Evolutionary conservation across 805 yeast species (phyloP).

Genomic region (Saccharomycopsis javanensis): DNA sequence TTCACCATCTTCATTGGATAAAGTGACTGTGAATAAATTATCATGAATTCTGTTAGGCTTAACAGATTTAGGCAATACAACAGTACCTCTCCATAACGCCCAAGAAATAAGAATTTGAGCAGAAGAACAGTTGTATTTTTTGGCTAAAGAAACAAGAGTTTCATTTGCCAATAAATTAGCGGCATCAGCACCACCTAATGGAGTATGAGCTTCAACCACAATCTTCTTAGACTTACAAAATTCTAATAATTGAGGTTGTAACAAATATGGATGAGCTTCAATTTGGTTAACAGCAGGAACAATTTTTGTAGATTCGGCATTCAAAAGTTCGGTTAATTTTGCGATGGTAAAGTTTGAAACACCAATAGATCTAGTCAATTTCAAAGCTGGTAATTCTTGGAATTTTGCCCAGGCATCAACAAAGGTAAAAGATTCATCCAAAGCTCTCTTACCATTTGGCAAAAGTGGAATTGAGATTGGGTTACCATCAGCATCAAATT

Average conservation of each 20-base stretch:
- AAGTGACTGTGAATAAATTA: slow-evolving; percentile 29
- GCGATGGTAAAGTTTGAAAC: slow-evolving; percentile 61
- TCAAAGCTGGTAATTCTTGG: slow-evolving; percentile 48
- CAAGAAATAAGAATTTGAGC: slow-evolving; percentile 41
- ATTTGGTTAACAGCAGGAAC: slow-evolving; percentile 68
- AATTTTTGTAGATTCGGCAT: slow-evolving; percentile 37
- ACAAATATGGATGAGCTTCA: slow-evolving; percentile 66
- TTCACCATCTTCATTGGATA: slow-evolving; percentile 30
- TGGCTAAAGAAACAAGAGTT: slow-evolving; percentile 34
- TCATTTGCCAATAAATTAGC: slow-evolving; percentile 43
- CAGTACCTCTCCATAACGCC: slow-evolving; percentile 40
- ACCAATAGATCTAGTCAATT: slow-evolving; percentile 59
- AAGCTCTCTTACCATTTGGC: slow-evolving; percentile 30
- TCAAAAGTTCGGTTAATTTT: slow-evolving; percentile 41
- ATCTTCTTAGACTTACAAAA: slow-evolving; percentile 45
- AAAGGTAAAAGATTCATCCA: slow-evolving; percentile 31
- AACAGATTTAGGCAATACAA: slow-evolving; percentile 43
- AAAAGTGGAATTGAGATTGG: slow-evolving; percentile 26
- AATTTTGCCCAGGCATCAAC: slow-evolving; percentile 52
- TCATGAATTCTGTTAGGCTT: slow-evolving; percentile 34
- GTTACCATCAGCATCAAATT: slow-evolving; percentile 24
- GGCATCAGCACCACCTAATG: slow-evolving; percentile 59
- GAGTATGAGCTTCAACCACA: slow-evolving; percentile 65
- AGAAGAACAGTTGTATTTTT: slow-evolving; percentile 31
- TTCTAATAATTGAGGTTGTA: slow-evolving; percentile 49